Evolutionary conservation across 2,329 filamentous ascomycete genomes (phyloP).

Genomic region (Polytolypa hystricis): DNA sequence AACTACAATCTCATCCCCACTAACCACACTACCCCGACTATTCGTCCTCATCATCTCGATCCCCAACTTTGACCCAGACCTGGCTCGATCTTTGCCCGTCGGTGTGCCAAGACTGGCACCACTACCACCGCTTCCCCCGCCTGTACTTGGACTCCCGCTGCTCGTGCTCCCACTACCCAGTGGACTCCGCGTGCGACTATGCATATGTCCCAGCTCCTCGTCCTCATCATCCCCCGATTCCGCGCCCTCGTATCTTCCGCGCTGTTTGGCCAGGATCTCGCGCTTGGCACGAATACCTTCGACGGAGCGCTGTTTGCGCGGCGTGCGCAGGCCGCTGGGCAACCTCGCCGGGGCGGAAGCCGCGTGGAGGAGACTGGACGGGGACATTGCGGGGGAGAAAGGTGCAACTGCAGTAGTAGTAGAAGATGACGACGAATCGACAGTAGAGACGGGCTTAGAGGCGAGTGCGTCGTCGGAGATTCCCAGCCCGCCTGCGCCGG

Average conservation of each 20-base stretch:
- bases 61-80: conserved; percentile 77
- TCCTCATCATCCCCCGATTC: conserved; percentile 94
- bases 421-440: conserved; percentile 5
- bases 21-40: conserved; percentile 69
- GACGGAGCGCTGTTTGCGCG: conserved; percentile 55
- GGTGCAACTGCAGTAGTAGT: conserved; percentile 10
- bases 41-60: conserved; percentile 98
- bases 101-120: no score
- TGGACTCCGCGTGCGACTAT: conserved; percentile 40
- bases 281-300: conserved; percentile 66
- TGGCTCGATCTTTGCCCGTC: no score
- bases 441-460: no score
- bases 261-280: conserved; percentile 61
- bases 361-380: conserved; percentile 44
- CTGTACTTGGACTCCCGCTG: no score
- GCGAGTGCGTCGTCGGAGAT: conserved; percentile 53
- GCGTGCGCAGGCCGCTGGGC: conserved; percentile 38
- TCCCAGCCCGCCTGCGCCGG: conserved; percentile 50
- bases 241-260: conserved; percentile 55
- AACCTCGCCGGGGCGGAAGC: conserved; percentile 55
- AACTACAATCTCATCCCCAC: conserved; percentile 29
- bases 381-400: conserved; percentile 3
- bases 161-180: conserved; percentile 31
- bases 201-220: conserved; percentile 63
- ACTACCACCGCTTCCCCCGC: no score